Evolutionary conservation across 441 rosid genomes (phyloP), one percentile per base, ranked within the genome.

Genomic region (Euphorbia celastroides): DNA sequence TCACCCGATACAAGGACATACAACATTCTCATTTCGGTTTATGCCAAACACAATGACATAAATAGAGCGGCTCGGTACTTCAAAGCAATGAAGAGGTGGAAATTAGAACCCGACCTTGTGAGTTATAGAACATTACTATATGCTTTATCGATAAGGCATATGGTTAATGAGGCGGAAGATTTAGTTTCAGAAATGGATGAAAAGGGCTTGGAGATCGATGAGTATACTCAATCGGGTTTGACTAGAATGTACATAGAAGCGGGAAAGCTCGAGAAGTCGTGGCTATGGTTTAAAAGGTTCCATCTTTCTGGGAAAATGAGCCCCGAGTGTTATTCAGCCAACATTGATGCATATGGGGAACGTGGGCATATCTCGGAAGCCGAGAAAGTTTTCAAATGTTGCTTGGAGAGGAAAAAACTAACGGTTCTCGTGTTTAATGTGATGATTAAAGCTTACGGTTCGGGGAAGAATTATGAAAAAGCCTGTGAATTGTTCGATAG

Each of bases 361-460:
- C 82, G 84, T 60, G 90, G 94, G 22, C 79, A 81, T 75, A 65
- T 75, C 67, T 34, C 69, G 34, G 91, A 87, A 74, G 96, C 94
- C 0, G 91, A 85, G 64, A 83, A 73, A 57, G 88, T 80, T 66
- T 89, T 88, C 54, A 36, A 60, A 34, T 87, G 89, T 72, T 82
- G 90, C 73, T 80, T 75, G 74, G 86, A 82, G 75, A 68, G 32
- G 63, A 82, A 75, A 54, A 82, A 70, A 71, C 81, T 83, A 31
- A 86, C 85, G 26, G 90, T 87, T 52, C 80, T 83, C 36, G 93
- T 73, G 81, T 83, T 79, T 74, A 93, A 93, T 72, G 97, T 86
- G 75, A 87, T 86, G 92, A 82, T 90, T 55, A 93, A 88, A 86
- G 94, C 91, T 1, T 93, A 90, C 67, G 96, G 98, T 55, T 81